Evolutionary conservation across 2,329 filamentous ascomycete genomes (phyloP), one percentile per base, ranked within the genome.

Genomic region (Westerdykella ornata): DNA sequence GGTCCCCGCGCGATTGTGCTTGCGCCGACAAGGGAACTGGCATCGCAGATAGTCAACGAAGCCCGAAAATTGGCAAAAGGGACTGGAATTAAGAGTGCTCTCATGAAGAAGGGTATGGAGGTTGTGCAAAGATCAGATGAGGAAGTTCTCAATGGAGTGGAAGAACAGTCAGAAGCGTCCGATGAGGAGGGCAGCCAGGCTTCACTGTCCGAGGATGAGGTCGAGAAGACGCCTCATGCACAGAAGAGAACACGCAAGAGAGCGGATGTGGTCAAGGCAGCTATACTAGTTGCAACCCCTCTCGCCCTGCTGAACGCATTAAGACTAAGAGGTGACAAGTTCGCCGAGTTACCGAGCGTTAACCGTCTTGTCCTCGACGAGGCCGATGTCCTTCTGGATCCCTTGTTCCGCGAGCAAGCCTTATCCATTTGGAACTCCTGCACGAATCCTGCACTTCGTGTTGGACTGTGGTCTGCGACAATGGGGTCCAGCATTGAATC

Each of bases 401-500:
- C 85, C 13, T 73, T 96, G 4, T 98, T 98, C 71, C 79, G 85
- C 43, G 84, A 92, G 16, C 88, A 96, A 64, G 96, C 88, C 0
- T 72, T 94, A 29, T 76, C 77, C 3, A 82, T 97, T 47, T 96
- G 89, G 88, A 77, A 79, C 32, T 78, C 85, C 3, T 90, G 90
- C 63, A 80, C 73, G 2, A 81, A 82, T 51, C 72, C 78, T 3
- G 68, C 74, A n/a, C 72, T 97, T 7, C 78, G 81, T 17, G 74
- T 88, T 3, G 87, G 85, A 8, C 81, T 94, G 45, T 98, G 90
- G 88, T 97, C 92, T 12, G 92, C 92, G 12, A 98, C 92, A 0
- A 96, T 98, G 82, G 88, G 86, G 3, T 95, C 90, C 13, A 92
- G 84, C 53, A 85, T 97, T 32, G 92, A 98, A 68, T 74, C 81